Evolutionary conservation across 1,139 yeast genomes (phyloP).

Genomic region (Debaryomyces sp.): DNA sequence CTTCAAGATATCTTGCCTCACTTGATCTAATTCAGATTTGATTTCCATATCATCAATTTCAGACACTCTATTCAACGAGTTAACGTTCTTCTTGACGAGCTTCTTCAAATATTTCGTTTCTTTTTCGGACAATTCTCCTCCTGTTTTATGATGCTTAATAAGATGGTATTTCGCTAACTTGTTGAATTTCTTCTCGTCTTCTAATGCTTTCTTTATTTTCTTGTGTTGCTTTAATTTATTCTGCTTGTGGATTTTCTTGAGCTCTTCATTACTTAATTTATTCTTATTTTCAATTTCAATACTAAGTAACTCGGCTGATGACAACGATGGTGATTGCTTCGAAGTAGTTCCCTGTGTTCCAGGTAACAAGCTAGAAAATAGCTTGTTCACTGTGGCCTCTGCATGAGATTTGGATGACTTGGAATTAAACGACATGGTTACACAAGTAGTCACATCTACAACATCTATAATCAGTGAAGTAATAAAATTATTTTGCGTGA

Average conservation of each 20-base stretch:
- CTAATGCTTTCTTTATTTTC: conserved; percentile 36
- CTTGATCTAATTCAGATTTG: conserved; percentile 46
- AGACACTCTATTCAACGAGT: conserved; percentile 45
- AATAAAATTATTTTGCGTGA: not conserved
- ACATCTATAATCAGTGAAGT: not conserved
- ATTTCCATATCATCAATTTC: conserved; percentile 47
- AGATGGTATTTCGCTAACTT: conserved; percentile 55
- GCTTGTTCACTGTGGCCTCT: conserved; percentile 42
- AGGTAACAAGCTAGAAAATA: conserved; percentile 46
- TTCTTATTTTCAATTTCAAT: conserved; percentile 23
- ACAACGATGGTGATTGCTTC: conserved; percentile 11
- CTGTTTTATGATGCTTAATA: conserved; percentile 44
- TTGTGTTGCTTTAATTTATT: conserved; percentile 38
- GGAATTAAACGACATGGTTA: conserved; percentile 32
- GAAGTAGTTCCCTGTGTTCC: conserved; percentile 20
- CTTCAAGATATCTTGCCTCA: conserved; percentile 43
- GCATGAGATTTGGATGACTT: conserved; percentile 37
- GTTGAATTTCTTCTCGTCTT: conserved; percentile 42
- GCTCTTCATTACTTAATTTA: conserved; percentile 33
- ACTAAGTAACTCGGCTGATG: conserved; percentile 27
- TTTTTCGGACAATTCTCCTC: conserved; percentile 38
- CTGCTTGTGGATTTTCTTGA: conserved; percentile 35
- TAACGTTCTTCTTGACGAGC: conserved; percentile 52
- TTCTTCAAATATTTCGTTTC: conserved; percentile 53
- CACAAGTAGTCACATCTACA: not conserved